Evolutionary conservation across 768 basidiomycete species (phyloP).

Genomic region (Zangia roseola): DNA sequence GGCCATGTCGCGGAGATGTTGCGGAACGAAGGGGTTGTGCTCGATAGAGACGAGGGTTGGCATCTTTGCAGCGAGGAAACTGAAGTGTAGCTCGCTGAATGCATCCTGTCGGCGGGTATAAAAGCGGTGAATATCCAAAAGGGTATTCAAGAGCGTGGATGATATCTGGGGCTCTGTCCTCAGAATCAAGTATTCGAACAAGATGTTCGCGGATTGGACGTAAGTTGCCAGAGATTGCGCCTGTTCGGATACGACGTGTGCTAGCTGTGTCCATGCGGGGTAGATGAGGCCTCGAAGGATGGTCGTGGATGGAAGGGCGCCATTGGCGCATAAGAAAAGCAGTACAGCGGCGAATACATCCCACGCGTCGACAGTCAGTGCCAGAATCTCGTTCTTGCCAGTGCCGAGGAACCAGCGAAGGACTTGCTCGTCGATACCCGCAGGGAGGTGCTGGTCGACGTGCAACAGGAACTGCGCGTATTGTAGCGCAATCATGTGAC

Average conservation of each 20-base stretch:
- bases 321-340: conserved; percentile 61
- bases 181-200: conserved; percentile 62
- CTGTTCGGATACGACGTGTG: conserved; percentile 38
- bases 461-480: conserved; percentile 72
- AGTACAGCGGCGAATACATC: conserved; percentile 60
- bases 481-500: conserved; percentile 54
- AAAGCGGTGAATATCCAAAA: conserved; percentile 68
- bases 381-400: conserved; percentile 61
- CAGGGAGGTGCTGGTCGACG: conserved; percentile 74
- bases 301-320: conserved; percentile 70
- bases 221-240: conserved; percentile 46
- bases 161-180: conserved; percentile 45
- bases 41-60: conserved; percentile 73
- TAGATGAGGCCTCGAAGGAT: conserved; percentile 75
- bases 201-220: conserved; percentile 58
- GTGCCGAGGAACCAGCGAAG: conserved; percentile 70
- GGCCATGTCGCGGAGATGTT: conserved; percentile 47
- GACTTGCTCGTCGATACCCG: conserved; percentile 68
- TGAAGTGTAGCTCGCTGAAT: conserved; percentile 65
- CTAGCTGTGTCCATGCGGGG: conserved; percentile 69
- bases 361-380: conserved; percentile 64
- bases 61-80: conserved; percentile 57
- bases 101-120: conserved; percentile 67
- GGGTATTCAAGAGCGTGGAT: conserved; percentile 41
- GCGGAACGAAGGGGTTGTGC: conserved; percentile 52